Conservation (phyloP, 169 alveolate genomes). For the Eimeria tenella region DNA sequence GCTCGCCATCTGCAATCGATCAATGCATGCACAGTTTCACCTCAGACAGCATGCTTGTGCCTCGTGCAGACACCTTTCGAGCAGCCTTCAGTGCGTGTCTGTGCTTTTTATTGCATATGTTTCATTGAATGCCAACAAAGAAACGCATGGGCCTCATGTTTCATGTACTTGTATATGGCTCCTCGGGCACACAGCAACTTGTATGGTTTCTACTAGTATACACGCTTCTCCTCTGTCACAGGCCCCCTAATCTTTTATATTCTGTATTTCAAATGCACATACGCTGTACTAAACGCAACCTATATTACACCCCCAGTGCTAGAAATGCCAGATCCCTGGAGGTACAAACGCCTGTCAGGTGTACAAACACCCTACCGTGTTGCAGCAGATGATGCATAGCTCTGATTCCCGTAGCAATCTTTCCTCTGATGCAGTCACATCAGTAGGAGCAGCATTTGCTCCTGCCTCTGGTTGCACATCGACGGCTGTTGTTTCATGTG, state of each 20-base stretch:
- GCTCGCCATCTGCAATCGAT: slow-evolving; percentile 57
- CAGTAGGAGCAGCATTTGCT: neutral
- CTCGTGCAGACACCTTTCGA: too few relatives aligned
- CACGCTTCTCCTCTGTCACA: neutral
- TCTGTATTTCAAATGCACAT: neutral
- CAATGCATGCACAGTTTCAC: neutral
- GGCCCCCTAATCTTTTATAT: neutral
- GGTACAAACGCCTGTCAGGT: neutral
- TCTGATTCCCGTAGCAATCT: neutral
- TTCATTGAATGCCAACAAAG: too few relatives aligned
- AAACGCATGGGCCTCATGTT: too few relatives aligned
- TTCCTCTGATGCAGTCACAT: neutral
- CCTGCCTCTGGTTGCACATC: neutral
- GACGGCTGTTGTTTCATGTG: neutral
- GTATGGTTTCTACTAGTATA: neutral
- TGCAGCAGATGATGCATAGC: slow-evolving; percentile 61
- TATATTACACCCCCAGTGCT: neutral
- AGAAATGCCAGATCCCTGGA: neutral
- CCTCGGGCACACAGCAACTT: too few relatives aligned
- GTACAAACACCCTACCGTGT: slow-evolving; percentile 31
- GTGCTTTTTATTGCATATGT: too few relatives aligned
- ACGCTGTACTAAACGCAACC: neutral
- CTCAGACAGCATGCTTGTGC: neutral
- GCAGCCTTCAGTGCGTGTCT: too few relatives aligned
- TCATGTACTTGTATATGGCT: too few relatives aligned